Evolutionary conservation across 140 eudicot genomes (phyloP), one percentile per base, ranked within the genome.

Genomic region (Stevia rebaudiana): DNA sequence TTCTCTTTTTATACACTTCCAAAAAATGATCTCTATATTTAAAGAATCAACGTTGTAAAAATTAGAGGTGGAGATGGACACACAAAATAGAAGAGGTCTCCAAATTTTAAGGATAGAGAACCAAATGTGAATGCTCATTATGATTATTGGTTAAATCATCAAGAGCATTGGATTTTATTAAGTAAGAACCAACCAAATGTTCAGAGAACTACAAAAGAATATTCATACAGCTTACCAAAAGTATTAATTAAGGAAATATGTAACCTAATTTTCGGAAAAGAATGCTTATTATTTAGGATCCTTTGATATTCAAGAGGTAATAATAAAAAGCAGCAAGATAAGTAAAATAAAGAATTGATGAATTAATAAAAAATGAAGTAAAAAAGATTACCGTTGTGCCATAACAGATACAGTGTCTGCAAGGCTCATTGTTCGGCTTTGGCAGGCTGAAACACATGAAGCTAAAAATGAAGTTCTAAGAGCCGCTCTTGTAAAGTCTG

Each of bases 361-460:
- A 24, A 53, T 61, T 11, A 22, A 48, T 12, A 25, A 9, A 51
- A 11, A 1, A 1, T 10, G 2, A 1, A 25, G 3, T 16, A 2
- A 51, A 23, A 23, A 42, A 6, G 11, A 46, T 17, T 79, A 90
- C 97, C 95, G 82, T 55, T 77, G 90, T 52, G 97, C 97, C 97
- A 90, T 90, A 10, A 90, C 88, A 41, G 94, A 70, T 4, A 90
- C 95, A 55, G 97, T 90, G 44, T 90, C 97, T 39, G 95, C 83
- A 50, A 90, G 90, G 76, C 84, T 84, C 90, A 84, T 80, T 3
- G 97, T 84, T 40, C 85, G 81, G 75, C 94, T 90, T 74, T 90
- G 95, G 52, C 97, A 90, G 22, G 95, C 98, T 24, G 98, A 91
- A 18, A 91, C 98, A 77, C 98, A 91, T 0, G 98, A 91, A 21